Base-by-base conservation (phyloP, 2,329 filamentous ascomycete species). In the Endoconidiophora polonica region DNA sequence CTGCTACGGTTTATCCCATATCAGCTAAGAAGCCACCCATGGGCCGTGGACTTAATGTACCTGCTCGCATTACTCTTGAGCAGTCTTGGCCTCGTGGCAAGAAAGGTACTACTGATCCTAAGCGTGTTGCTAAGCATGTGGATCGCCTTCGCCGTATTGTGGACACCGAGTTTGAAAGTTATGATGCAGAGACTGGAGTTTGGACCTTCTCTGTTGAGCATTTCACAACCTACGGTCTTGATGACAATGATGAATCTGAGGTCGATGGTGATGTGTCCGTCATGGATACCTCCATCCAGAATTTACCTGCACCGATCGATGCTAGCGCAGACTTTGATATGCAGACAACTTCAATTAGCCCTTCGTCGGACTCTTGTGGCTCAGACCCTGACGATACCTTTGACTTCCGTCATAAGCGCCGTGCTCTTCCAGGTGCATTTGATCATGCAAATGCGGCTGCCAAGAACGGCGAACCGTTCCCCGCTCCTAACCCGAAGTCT, bases 141-240 rank as follows among this genome's bases (percentile, higher is more conserved):
- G 77, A 82, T 54, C 81, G 85, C 49, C 76, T 98, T 22, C 83
- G 79, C 69, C 77, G 75, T 52, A 86, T 95, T 37, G 68, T 70
- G 6, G 81, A 86, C 61, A 96, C 91, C 0, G 77, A 78, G 3
- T 96, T 94, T 58, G 71, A 88, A 58, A 72, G 73, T 58, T 98
- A 95, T 63, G 76, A 93, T 55, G 70, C 72, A 52, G 72, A 85
- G 1, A 87, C 79, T 48, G 91, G 90, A 48, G 75, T 84, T 44
- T 98, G 93, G 93, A 76, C 77, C 12, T 98, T 98, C 68, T 79
- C 72, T 7, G 91, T 98, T n/a, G 80, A 90, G 59, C 91, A 98
- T 64, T 98, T 93, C 63, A 96, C 90, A 1, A 94, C 87, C 1
- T 98, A 98, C 61, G 88, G 84, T 39, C 72, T 96, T 49, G 83